A percentile compares a stretch with the other conserved stretches of the same genome.
Conservation (phyloP, 768 basidiomycete species). For the Leucocoprinus birnbaumii region DNA sequence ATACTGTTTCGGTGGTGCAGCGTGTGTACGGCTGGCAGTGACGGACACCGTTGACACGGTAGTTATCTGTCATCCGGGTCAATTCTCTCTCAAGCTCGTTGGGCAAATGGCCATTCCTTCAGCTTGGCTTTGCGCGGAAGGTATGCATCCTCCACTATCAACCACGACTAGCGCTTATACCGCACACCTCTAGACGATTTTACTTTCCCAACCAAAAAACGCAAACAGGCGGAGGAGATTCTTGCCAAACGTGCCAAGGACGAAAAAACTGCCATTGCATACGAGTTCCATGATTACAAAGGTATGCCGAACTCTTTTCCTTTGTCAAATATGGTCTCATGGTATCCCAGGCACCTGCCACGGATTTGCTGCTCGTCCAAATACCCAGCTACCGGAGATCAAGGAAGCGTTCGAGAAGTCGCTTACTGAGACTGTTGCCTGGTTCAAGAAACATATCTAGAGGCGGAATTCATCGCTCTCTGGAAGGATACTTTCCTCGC, state of each 20-base stretch:
- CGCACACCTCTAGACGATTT: conserved; percentile 30
- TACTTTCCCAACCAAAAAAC: conserved; percentile 26
- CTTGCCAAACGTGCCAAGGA: conserved; percentile 31
- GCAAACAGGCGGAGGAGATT: conserved; percentile 31
- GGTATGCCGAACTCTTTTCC: conserved; percentile 22
- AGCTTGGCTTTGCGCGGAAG: conserved; percentile 41
- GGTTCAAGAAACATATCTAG: conserved; percentile 36
- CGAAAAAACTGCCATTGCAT: conserved; percentile 34
- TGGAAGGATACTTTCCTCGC: background rate
- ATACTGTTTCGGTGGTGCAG: conserved; percentile 42
- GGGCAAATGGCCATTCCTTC: conserved; percentile 35
- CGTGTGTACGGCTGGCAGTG: conserved; percentile 32
- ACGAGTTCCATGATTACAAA: conserved; percentile 43
- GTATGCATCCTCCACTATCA: conserved; percentile 16
- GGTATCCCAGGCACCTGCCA: conserved; percentile 36
- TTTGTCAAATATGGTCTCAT: background rate
- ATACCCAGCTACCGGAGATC: conserved; percentile 32
- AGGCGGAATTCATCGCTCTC: background rate
- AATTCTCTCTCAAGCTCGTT: conserved; percentile 28
- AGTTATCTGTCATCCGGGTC: conserved; percentile 40
- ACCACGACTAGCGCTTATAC: too few species aligned
- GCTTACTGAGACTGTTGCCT: conserved; percentile 37
- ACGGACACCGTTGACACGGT: conserved; percentile 33
- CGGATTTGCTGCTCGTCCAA: conserved; percentile 43
- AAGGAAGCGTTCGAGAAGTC: conserved; percentile 40